phyloP scores from a whole-genome alignment of 345 rosid genomes.

The Isatis tinctoria region DNA sequence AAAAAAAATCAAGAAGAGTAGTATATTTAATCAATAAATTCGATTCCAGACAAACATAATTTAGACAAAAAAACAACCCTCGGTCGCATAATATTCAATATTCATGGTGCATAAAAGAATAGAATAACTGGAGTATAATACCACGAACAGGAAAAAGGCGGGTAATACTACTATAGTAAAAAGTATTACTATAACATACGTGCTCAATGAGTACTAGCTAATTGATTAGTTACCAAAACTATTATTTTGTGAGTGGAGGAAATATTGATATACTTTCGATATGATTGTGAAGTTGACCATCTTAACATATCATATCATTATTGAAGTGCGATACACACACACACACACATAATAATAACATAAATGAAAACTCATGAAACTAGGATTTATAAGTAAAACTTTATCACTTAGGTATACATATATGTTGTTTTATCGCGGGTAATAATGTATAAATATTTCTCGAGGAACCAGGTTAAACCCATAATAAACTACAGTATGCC shows the following conservation, averaged over 20 bases:
- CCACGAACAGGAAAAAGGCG: conserved; percentile 9
- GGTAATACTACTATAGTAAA: conserved; percentile 9
- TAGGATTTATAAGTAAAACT: neutral
- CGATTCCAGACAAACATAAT: neutral
- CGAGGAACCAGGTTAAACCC: neutral
- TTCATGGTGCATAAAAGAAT: conserved; percentile 12
- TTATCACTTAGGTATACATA: neutral
- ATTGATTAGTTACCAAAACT: conserved; percentile 10
- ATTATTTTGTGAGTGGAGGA: conserved; percentile 27
- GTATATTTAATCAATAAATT: neutral
- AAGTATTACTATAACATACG: conserved; percentile 11
- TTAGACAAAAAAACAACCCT: conserved; percentile 9
- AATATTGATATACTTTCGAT: conserved; percentile 15
- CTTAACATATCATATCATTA: conserved; percentile 22
- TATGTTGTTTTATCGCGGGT: neutral
- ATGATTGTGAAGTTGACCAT: conserved; percentile 37
- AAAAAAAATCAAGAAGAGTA: neutral
- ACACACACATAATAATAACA: conserved; percentile 6
- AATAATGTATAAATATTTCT: neutral
- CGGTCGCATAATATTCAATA: conserved; percentile 9
- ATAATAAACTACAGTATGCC: neutral
- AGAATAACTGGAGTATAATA: neutral
- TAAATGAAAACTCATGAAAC: neutral
- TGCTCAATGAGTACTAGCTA: conserved; percentile 28
- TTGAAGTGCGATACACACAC: conserved; percentile 25